Evolutionary conservation across 768 basidiomycete genomes (phyloP).

Genomic region (Termitomyces sp.): DNA sequence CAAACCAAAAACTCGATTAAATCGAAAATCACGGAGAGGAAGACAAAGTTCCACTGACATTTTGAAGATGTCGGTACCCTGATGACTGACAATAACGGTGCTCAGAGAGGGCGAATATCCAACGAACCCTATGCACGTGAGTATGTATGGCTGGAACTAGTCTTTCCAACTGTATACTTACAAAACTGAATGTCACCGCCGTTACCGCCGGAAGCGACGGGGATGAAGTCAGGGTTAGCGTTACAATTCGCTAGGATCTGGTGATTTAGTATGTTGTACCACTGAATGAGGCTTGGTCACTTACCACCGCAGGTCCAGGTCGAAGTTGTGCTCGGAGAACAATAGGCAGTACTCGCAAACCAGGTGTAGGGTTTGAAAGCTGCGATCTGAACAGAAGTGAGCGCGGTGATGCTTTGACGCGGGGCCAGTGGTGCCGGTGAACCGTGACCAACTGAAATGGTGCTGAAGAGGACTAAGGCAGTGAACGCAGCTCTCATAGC

Average conservation of each 20-base stretch:
- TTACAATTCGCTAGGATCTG: slow-evolving; percentile 29
- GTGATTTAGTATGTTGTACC: background rate
- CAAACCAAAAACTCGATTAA: background rate
- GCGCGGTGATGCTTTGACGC: slow-evolving; percentile 31
- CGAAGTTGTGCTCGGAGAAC: slow-evolving; percentile 34
- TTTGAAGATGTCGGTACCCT: slow-evolving; percentile 34
- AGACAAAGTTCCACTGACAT: slow-evolving; percentile 21
- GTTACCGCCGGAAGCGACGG: slow-evolving; percentile 41
- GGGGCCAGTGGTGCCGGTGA: slow-evolving; percentile 9
- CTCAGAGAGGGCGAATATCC: slow-evolving; percentile 27
- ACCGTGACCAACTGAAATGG: slow-evolving; percentile 5
- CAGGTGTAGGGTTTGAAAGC: slow-evolving; percentile 40
- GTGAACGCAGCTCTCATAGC: slow-evolving; percentile 1
- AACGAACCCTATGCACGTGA: slow-evolving; percentile 12
- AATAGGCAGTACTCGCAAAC: slow-evolving; percentile 51
- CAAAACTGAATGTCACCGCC: slow-evolving; percentile 35
- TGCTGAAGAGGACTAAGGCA: background rate
- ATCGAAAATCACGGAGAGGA: background rate
- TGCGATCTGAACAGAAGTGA: slow-evolving; percentile 36
- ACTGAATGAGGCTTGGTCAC: slow-evolving; percentile 3
- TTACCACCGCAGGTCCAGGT: slow-evolving; percentile 50
- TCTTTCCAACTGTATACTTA: slow-evolving; percentile 12
- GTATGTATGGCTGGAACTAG: background rate
- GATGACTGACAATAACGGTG: slow-evolving; percentile 37
- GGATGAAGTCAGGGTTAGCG: slow-evolving; percentile 35